A percentile compares a stretch with the other conserved stretches of the same genome.
Conservation (phyloP, 768 basidiomycete species). For the Boletus bicolor region DNA sequence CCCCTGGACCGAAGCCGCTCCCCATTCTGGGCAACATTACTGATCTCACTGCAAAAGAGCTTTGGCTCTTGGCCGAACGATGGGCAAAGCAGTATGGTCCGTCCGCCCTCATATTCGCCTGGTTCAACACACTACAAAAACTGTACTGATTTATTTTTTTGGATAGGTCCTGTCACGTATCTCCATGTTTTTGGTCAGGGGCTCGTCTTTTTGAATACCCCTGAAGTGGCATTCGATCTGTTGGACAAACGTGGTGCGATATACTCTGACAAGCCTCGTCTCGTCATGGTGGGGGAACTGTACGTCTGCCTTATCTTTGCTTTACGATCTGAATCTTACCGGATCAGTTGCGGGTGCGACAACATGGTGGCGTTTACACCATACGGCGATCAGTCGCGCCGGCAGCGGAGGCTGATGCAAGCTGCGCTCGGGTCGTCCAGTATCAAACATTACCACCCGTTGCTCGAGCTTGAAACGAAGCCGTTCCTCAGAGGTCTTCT, state of each 20-base stretch:
- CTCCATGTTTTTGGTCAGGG: slow-evolving; percentile 64
- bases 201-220: slow-evolving; percentile 64
- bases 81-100: slow-evolving; percentile 67
- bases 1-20: slow-evolving; percentile 67
- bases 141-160: not conserved
- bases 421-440: slow-evolving; percentile 53
- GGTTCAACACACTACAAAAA: not conserved
- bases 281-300: slow-evolving; percentile 71
- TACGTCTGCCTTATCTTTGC: slow-evolving; percentile 34
- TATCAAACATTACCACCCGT: slow-evolving; percentile 55
- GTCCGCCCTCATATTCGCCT: slow-evolving; percentile 16
- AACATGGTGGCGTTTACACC: slow-evolving; percentile 71
- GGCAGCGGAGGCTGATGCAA: slow-evolving; percentile 66
- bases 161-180: slow-evolving; percentile 56
- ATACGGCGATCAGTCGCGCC: slow-evolving; percentile 59
- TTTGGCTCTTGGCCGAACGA: slow-evolving; percentile 58
- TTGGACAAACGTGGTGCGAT: slow-evolving; percentile 68
- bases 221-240: slow-evolving; percentile 56
- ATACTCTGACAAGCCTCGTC: slow-evolving; percentile 69
- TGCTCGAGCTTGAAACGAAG: slow-evolving; percentile 54
- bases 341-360: slow-evolving; percentile 53
- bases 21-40: slow-evolving; percentile 63
- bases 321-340: slow-evolving; percentile 1
- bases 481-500: slow-evolving; percentile 56
- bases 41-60: slow-evolving; percentile 57